Base-by-base conservation (phyloP, 106 monocot genomes). In the Dendrobium huoshanense region DNA sequence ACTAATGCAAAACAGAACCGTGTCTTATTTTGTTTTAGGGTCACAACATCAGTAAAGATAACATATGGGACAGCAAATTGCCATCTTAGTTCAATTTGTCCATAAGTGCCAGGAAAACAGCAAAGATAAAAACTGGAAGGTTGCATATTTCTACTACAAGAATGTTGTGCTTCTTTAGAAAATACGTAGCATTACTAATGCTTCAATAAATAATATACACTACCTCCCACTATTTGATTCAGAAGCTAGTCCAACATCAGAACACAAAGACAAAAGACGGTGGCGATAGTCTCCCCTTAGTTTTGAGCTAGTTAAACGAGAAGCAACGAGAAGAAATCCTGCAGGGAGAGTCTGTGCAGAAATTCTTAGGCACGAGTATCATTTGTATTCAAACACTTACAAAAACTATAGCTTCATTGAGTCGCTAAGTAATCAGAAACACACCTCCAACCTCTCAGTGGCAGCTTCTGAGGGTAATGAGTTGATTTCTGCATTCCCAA, bases 241-340 rank as follows among this genome's bases (percentile, higher is more conserved):
- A 85, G 90, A 88, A 85, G 91, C 95, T 80, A 99, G 88, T 27
- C 99, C 99, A 67, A 99, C 99, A 93, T 99, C 99, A 85, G 99
- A 95, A 82, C 95, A 99, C 41, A 99, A 85, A 80, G 99, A 99
- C 64, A 99, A 87, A 64, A 95, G 64, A 72, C 99, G 86, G 79
- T 95, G 93, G 27, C 99, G 93, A 81, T 88, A 99, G 73, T 99
- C 99, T 55, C 85, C 83, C 70, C 99, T 85, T 58, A 99, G 80
- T 80, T 91, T 93, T 81, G 95, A 70, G 82, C 87, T 90, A 18
- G 81, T 88, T 54, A 99, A 85, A 25, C 83, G 88, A 83, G 95
- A 90, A 72, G 98, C 99, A 84, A 99, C 88, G 27, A 91, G 79
- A 75, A 95, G 86, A 82, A 99, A 93, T 44, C 95, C 99, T 86